Evolutionary conservation across 2,329 filamentous ascomycete species (phyloP).

Genomic region (Helicocarpus griseus): DNA sequence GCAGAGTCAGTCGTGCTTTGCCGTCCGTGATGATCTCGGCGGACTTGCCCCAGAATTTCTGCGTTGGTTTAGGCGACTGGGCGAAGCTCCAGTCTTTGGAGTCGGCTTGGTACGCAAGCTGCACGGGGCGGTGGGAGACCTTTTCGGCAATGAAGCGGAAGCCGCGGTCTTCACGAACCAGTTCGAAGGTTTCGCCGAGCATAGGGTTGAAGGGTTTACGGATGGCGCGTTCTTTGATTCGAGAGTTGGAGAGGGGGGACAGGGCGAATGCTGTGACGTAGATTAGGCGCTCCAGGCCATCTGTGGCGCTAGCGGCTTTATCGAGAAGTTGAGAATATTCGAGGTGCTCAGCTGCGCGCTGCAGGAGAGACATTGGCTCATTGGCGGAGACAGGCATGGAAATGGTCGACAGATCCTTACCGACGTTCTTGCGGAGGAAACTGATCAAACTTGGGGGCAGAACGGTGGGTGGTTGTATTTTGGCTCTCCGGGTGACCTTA

Average conservation of each 20-base stretch:
- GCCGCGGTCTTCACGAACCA: constrained; percentile 76
- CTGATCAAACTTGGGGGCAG: constrained; percentile 84
- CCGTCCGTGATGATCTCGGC: constrained; percentile 91
- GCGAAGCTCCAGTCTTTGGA: constrained; percentile 74
- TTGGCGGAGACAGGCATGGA: constrained; percentile 97
- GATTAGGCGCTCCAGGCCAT: constrained; percentile 62
- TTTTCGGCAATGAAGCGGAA: constrained; percentile 94
- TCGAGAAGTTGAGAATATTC: constrained; percentile 86
- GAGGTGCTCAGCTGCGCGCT: constrained; percentile 79
- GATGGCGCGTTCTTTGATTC: constrained; percentile 81
- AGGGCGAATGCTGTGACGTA: constrained; percentile 86
- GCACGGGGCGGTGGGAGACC: constrained; percentile 82
- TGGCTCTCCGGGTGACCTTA: constrained; percentile 55
- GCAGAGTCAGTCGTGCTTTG: constrained; percentile 66
- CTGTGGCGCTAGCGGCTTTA: constrained; percentile 49
- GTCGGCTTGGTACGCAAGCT: constrained; percentile 89
- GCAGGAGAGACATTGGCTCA: constrained; percentile 79
- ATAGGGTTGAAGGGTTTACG: constrained; percentile 97
- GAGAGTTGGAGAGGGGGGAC: constrained; percentile 69
- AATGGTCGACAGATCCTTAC: constrained; percentile 92
- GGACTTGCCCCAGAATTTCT: constrained; percentile 98
- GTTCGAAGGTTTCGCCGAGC: constrained; percentile 89
- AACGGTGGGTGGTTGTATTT: constrained; percentile 64
- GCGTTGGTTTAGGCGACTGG: constrained; percentile 77
- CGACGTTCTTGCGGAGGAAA: constrained; percentile 93